Conservation (phyloP, 805 yeast genomes). For the Crinitomyces ghanaensis region DNA sequence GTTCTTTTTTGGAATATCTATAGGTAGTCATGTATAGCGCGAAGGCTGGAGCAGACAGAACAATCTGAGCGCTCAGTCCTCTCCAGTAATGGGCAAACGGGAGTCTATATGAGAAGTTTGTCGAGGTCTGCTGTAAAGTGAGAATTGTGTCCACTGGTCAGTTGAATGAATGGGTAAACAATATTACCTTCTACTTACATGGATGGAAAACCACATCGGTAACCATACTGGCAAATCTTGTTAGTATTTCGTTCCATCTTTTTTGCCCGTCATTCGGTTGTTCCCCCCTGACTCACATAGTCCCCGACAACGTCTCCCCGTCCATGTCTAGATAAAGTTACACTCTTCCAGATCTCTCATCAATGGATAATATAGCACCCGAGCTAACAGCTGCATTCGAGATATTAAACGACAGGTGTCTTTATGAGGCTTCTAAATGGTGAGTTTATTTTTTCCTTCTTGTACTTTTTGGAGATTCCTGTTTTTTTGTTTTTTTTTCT, state of each 20-base stretch:
- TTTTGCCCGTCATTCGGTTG: no score
- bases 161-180: no score
- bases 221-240: no score
- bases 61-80: constrained; percentile 29
- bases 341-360: not conserved
- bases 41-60: constrained; percentile 31
- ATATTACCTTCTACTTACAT: constrained; percentile 4
- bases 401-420: constrained; percentile 43
- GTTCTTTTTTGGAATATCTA: constrained; percentile 26
- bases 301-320: constrained; percentile 5
- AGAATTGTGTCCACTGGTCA: constrained; percentile 28
- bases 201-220: constrained; percentile 13
- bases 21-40: constrained; percentile 31
- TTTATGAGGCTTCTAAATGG: constrained; percentile 62
- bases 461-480: no score
- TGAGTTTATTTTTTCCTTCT: constrained; percentile 4
- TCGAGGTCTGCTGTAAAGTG: constrained; percentile 31
- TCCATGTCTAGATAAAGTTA: not conserved
- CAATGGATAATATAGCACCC: not conserved
- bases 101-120: constrained; percentile 23
- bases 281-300: no score
- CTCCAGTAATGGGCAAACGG: constrained; percentile 31
- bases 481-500: no score
- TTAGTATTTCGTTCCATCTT: no score
- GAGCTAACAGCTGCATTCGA: constrained; percentile 27